Evolutionary conservation across 116 monocot genomes (phyloP).

Genomic region (Trichopus zeylanicus): DNA sequence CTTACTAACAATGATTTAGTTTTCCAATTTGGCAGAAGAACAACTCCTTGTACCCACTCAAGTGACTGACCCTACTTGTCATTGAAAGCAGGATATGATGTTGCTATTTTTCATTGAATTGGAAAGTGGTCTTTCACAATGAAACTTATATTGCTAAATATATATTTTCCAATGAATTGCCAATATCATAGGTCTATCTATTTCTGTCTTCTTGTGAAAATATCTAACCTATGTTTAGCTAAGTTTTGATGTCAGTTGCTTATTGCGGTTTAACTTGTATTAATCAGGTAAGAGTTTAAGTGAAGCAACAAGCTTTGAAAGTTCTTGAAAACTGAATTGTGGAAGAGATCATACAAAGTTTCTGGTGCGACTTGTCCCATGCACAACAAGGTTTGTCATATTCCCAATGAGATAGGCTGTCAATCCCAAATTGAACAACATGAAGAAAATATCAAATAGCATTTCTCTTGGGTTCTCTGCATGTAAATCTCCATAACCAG

Average conservation of each 20-base stretch:
- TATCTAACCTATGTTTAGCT: neutral
- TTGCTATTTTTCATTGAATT: too few relatives aligned
- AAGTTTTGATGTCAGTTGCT: neutral
- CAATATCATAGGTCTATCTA: neutral
- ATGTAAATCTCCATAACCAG: constrained; percentile 85
- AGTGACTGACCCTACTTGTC: too few relatives aligned
- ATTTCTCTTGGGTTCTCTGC: constrained; percentile 68
- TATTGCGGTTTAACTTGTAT: too few relatives aligned
- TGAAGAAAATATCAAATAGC: constrained; percentile 60
- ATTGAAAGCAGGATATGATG: too few relatives aligned
- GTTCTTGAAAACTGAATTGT: neutral
- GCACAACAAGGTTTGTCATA: constrained; percentile 83
- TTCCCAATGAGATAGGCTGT: constrained; percentile 81
- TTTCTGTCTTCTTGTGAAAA: neutral
- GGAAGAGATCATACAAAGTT: constrained; percentile 46
- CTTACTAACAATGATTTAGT: neutral
- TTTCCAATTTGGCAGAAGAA: too few relatives aligned
- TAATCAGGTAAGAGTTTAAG: too few relatives aligned
- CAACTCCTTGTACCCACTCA: too few relatives aligned
- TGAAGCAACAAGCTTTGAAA: neutral
- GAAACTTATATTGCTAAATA: too few relatives aligned
- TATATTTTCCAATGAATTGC: too few relatives aligned
- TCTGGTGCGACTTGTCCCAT: constrained; percentile 60
- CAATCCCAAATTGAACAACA: constrained; percentile 81
- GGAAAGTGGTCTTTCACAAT: too few relatives aligned